Evolutionary conservation across 352 stramenopile genomes (phyloP), one percentile per base, ranked within the genome.

Genomic region (Blastocystis sp.): DNA sequence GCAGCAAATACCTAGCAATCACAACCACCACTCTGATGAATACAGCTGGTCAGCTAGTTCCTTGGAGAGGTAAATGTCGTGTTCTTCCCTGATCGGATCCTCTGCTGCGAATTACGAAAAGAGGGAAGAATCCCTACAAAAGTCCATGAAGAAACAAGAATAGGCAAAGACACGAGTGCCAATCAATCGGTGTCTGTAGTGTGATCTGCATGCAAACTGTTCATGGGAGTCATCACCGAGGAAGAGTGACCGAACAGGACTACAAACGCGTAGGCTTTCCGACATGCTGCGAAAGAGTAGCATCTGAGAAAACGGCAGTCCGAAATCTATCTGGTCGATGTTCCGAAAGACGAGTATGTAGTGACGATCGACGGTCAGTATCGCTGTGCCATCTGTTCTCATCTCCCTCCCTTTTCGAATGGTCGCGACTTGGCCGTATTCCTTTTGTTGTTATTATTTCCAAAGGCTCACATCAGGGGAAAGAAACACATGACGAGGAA

Each of bases 31-130:
- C 9, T 46, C 16, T 11, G 44, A 16, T 18, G n/a, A 42, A 14
- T 32, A 85, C 63, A 85, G 29, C 53, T 76, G 57, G 21, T 85
- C 75, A n/a, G 57, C 57, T 54, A 85, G 48, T 42, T 85, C 75
- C 44, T 85, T 72, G 8, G 57, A 63, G 40, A 85, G 75, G 63
- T 85, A 85, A 36, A 85, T 76, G 42, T 85, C 75, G 63, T 76
- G 63, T 44, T 73, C 75, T 48, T 85, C 63, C 44, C 32, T 49
- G 9, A 85, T 51, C 32, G 75, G 75, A 76, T 85, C 75, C 32
- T 85, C 75, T 9, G 49, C 69, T 81, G 40, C 3, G 3, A 18
- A 46, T 36, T 63, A 32, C 61, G 7, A 11, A 27, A 24, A 0
- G 21, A 18, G 1, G 1, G 16, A 48, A 0, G 9, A 81, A 11